phyloP scores from a whole-genome alignment of 352 stramenopile species.

The Thraustochytrium aureum region DNA sequence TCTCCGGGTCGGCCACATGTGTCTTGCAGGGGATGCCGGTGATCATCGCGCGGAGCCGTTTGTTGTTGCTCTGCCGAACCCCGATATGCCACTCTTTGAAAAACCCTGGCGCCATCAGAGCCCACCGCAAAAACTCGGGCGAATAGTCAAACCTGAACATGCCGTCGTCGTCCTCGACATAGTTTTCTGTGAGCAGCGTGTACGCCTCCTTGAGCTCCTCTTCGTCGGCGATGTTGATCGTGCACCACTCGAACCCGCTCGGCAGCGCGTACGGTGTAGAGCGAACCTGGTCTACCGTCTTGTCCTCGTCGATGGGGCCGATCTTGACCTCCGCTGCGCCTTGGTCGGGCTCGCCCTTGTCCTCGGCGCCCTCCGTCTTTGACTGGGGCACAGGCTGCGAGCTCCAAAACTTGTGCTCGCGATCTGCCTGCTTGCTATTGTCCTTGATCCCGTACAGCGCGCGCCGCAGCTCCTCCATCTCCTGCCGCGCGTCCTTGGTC shows the following conservation, averaged over 20 bases:
- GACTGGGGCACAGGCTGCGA: slow-evolving; percentile 75
- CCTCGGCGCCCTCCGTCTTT: neutral
- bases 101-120: slow-evolving; percentile 90
- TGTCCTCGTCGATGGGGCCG: slow-evolving; percentile 87
- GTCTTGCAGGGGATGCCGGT: slow-evolving; percentile 79
- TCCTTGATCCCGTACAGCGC: neutral
- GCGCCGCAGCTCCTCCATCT: slow-evolving; percentile 8
- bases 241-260: slow-evolving; percentile 86
- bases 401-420: slow-evolving; percentile 79
- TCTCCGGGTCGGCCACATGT: slow-evolving; percentile 59
- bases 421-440: neutral
- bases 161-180: slow-evolving; percentile 98
- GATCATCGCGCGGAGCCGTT: slow-evolving; percentile 97
- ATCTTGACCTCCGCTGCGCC: slow-evolving; percentile 64
- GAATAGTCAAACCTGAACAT: slow-evolving; percentile 95
- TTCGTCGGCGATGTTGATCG: slow-evolving; percentile 63
- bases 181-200: slow-evolving; percentile 95
- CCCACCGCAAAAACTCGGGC: slow-evolving; percentile 77
- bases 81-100: slow-evolving; percentile 89
- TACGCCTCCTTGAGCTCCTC: slow-evolving; percentile 84
- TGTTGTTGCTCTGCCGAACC: slow-evolving; percentile 81
- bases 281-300: slow-evolving; percentile 81
- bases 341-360: neutral
- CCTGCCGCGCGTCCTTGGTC: neutral
- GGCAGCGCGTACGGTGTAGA: slow-evolving; percentile 94